Evolutionary conservation across 2,329 filamentous ascomycete species (phyloP).

Genomic region (Nannizzia gypsea): DNA sequence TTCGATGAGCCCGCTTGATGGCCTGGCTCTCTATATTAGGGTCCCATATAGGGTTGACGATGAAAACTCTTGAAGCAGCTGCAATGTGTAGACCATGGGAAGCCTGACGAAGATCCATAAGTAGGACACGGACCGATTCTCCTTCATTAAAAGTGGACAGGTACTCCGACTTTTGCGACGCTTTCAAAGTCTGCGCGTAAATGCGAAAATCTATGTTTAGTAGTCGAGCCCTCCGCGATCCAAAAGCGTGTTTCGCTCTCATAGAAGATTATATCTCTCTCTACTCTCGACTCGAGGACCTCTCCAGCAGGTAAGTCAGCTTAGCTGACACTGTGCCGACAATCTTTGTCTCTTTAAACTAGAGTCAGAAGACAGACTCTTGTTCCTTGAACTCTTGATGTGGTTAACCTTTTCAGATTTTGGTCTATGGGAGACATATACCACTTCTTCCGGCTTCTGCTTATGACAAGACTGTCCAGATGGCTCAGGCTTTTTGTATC

Average conservation of each 20-base stretch:
- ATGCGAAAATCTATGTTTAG: conserved; percentile 51
- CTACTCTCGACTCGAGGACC: conserved; percentile 54
- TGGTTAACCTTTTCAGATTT: conserved; percentile 21
- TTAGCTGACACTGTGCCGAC: conserved; percentile 79
- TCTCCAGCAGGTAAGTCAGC: conserved; percentile 69
- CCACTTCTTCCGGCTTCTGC: background rate
- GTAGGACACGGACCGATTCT: conserved; percentile 57
- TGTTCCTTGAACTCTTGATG: conserved; percentile 17
- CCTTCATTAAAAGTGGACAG: conserved; percentile 65
- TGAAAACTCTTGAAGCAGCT: conserved; percentile 73
- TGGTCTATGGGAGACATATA: conserved; percentile 16
- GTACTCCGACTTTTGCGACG: conserved; percentile 57
- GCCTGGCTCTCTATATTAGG: conserved; percentile 79
- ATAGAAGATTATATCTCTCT: conserved; percentile 90
- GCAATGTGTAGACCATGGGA: conserved; percentile 80
- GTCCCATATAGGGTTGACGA: conserved; percentile 77
- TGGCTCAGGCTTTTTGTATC: conserved; percentile 9
- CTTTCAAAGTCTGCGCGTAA: conserved; percentile 43
- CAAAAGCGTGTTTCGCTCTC: conserved; percentile 81
- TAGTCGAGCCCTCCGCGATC: conserved; percentile 71
- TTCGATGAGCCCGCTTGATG: conserved; percentile 77
- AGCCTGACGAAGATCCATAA: conserved; percentile 86
- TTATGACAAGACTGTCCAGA: background rate
- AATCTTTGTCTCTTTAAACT: conserved; percentile 50
- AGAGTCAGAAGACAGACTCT: conserved; percentile 29